Base-by-base conservation (phyloP, 495 filamentous ascomycete genomes). In the Usnea hakonensis region DNA sequence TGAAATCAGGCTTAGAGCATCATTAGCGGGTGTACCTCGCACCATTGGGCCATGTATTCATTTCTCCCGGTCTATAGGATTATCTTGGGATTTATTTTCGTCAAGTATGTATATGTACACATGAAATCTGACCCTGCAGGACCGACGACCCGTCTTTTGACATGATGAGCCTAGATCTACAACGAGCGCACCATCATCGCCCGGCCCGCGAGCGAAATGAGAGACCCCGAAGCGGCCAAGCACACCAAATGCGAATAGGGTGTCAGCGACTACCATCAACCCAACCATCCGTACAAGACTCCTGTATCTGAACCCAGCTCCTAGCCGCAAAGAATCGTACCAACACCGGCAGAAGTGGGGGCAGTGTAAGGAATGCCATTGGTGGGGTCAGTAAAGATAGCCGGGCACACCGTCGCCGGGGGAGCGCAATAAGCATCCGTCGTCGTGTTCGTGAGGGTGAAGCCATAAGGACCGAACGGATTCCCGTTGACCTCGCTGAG, bases 401-500 rank as follows among this genome's bases (percentile, higher is more conserved):
- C 46, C 46, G 46, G 46, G 5, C 46, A 50, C 16, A 11, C 23
- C 26, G 46, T 50, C 3, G 46, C 46, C 26, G 46, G 46, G 3
- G 46, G 46, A 26, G 26, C 46, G 46, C 46, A 50, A n/a, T 4
- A 50, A 1, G 14, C 10, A 17, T 30, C 26, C 23, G 46, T 30
- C 26, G 46, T 50, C 26, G 46, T 50, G 5, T 50, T 50, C 46
- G 57, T 58, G 8, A 58, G 37, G 3, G 19, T 44, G 21, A 43
- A 58, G 3, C 57, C 57, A 13, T 17, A 58, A 2, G 37, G 2
- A 10, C 57, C 57, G 5, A 58, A 58, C 5, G 57, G 57, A 21
- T 58, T 58, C 0, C 57, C 57, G 19, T 61, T 52, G 58, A 61
- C 58, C 30, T 48, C 44, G 46, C 58, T 61, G 16, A 61, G 21